A percentile compares a stretch with the other conserved stretches of the same genome.
Evolutionary conservation across 768 basidiomycete species (phyloP).

Genomic region (Rickenella mellea): DNA sequence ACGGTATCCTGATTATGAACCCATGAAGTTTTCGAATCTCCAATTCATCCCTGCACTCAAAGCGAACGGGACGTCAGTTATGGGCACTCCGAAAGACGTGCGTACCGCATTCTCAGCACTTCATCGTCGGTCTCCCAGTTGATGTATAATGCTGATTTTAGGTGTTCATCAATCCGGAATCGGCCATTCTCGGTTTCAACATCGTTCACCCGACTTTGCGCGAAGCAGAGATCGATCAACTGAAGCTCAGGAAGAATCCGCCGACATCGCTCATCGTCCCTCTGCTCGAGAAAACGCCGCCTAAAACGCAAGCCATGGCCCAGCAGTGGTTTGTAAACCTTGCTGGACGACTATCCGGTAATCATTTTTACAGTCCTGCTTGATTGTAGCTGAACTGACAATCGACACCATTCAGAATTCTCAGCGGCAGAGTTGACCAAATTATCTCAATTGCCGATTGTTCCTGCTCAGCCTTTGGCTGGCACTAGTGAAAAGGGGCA

Average conservation of each 20-base stretch:
- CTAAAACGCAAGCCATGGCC: constrained; percentile 44
- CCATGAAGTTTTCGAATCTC: constrained; percentile 42
- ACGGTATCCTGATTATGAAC: constrained; percentile 52
- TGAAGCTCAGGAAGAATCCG: constrained; percentile 66
- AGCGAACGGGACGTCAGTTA: constrained; percentile 32
- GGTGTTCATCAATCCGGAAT: constrained; percentile 64
- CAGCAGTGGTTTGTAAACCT: constrained; percentile 60
- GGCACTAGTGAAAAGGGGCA: constrained; percentile 14
- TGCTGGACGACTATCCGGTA: constrained; percentile 52
- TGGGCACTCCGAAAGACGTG: constrained; percentile 63
- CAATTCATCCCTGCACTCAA: constrained; percentile 74
- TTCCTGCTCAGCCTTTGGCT: constrained; percentile 38
- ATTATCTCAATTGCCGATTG: constrained; percentile 52
- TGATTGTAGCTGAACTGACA: constrained; percentile 1
- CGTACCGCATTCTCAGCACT: constrained; percentile 6
- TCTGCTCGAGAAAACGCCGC: constrained; percentile 50
- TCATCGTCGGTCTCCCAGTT: neutral
- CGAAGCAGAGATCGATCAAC: constrained; percentile 45
- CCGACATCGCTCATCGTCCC: constrained; percentile 49
- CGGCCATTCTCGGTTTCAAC: constrained; percentile 69
- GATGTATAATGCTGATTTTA: constrained; percentile 19
- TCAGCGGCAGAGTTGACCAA: constrained; percentile 39
- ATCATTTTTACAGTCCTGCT: constrained; percentile 11
- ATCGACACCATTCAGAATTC: constrained; percentile 38
- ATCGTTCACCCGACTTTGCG: constrained; percentile 47